Evolutionary conservation across 139 green algal genomes (phyloP).

Genomic region (Deuterostichococcus epilithicus): DNA sequence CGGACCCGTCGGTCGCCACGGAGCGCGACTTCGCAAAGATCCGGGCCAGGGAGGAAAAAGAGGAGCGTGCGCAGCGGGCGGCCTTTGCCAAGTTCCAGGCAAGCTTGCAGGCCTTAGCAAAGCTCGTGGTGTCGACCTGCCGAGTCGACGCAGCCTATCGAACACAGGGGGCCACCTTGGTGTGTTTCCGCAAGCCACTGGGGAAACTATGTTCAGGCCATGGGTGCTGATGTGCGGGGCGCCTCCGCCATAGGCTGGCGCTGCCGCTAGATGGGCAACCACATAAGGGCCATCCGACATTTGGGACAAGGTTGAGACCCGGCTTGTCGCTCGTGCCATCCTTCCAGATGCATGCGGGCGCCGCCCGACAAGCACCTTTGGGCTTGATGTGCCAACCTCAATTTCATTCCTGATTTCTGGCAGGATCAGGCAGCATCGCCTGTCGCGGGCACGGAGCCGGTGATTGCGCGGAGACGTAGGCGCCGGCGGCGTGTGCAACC

Average conservation of each 20-base stretch:
- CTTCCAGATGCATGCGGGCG: no score
- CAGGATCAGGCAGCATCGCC: no score
- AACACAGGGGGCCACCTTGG: neutral
- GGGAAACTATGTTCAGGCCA: conserved; percentile 1
- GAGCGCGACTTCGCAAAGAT: conserved; percentile 68
- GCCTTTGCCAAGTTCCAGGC: conserved; percentile 44
- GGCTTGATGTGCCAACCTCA: no score
- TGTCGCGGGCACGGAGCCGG: no score
- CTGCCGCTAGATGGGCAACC: neutral
- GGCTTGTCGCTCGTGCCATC: no score
- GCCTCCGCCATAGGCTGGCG: neutral
- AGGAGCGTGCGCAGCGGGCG: conserved; percentile 43
- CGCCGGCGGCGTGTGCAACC: no score
- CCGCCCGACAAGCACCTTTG: no score
- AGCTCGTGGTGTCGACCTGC: neutral
- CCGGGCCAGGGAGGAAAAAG: conserved; percentile 48
- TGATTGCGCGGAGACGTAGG: no score
- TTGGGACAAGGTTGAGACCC: no score
- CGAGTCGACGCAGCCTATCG: neutral
- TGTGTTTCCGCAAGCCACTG: neutral
- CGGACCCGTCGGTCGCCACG: conserved; percentile 25
- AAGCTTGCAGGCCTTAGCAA: neutral
- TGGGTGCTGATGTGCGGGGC: neutral
- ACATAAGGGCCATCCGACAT: no score
- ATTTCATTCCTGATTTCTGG: no score